Percentiles rank a stretch among this genome's conserved stretches.
Evolutionary conservation across 1,284 basidiomycete genomes (phyloP).

Genomic region (Rhodotorula mucilaginosa): DNA sequence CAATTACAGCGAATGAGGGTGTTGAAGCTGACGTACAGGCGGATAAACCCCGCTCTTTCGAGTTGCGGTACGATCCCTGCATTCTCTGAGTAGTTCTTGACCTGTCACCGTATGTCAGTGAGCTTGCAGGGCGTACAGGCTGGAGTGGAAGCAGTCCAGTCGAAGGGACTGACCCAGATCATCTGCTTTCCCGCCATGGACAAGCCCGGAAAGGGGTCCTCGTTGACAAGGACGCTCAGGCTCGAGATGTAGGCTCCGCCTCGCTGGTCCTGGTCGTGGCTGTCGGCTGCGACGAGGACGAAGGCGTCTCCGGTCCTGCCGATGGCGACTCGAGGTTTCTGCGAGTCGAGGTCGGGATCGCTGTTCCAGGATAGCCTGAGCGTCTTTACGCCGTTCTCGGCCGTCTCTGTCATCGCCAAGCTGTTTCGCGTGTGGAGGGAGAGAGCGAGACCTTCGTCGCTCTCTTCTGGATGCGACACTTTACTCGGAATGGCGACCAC

Average conservation of each 20-base stretch:
- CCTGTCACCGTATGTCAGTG: background rate
- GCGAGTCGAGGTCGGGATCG: background rate
- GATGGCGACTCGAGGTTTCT: slow-evolving; percentile 5
- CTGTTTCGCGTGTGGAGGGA: background rate
- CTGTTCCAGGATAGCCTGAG: background rate
- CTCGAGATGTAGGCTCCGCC: background rate
- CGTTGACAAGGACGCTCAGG: slow-evolving; percentile 15
- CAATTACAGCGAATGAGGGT: background rate
- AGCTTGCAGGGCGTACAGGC: background rate
- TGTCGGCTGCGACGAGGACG: slow-evolving; percentile 3
- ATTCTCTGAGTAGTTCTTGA: slow-evolving; percentile 38
- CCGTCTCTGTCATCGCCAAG: background rate
- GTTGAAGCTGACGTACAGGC: slow-evolving; percentile 2
- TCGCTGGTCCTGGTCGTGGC: background rate
- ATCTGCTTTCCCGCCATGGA: slow-evolving; percentile 20
- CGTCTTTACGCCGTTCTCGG: slow-evolving; percentile 1
- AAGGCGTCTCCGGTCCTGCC: slow-evolving; percentile 3
- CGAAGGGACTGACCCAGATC: slow-evolving; percentile 24
- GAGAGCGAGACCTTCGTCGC: no score
- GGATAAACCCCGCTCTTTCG: slow-evolving; percentile 23
- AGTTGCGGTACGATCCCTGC: slow-evolving; percentile 22
- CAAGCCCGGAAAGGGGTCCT: slow-evolving; percentile 34
- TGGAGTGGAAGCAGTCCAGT: background rate
- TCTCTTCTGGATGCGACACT: background rate
- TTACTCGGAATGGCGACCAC: background rate